These are phyloP conservation scores for Sporisorium graminicola DNA, from an alignment of 1,284 basidiomycete species.

Conservation along the genomic window DNA sequence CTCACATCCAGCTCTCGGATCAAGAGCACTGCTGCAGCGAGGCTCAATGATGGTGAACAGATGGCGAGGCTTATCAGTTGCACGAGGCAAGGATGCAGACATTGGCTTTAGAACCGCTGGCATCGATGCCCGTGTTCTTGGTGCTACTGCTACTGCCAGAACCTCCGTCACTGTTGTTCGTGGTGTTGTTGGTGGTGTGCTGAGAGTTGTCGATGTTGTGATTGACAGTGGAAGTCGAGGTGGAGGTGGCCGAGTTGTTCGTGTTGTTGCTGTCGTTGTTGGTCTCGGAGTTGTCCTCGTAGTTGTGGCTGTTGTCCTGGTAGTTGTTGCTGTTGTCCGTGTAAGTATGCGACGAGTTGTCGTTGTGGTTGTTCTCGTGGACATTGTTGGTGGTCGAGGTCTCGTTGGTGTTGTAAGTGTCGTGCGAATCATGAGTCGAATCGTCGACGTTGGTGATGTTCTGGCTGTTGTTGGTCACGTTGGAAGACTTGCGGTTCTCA, in stretches of 20 bases:
- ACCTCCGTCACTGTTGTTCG: conserved; percentile 10
- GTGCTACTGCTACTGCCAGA: conserved; percentile 1
- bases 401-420: conserved; percentile 21
- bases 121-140: conserved; percentile 25
- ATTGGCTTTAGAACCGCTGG: conserved; percentile 27
- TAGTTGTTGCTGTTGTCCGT: conserved; percentile 13
- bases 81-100: conserved; percentile 34
- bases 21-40: no score
- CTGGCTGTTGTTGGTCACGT: conserved; percentile 25
- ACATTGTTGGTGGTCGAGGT: conserved; percentile 17
- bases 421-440: conserved; percentile 27
- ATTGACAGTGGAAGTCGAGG: conserved; percentile 7
- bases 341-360: conserved; percentile 14
- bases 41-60: background rate
- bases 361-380: conserved; percentile 12
- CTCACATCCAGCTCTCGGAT: background rate
- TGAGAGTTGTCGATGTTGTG: conserved; percentile 21
- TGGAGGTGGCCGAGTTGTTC: conserved; percentile 11
- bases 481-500: conserved; percentile 19
- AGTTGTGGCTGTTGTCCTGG: conserved; percentile 18
- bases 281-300: conserved; percentile 14
- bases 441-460: conserved; percentile 23
- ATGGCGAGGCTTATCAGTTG: background rate
- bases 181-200: conserved; percentile 11
- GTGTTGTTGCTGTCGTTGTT: conserved; percentile 15